A percentile compares a stretch with the other conserved stretches of the same genome.
Evolutionary conservation across 179 eudicot genomes (phyloP).

Genomic region (Dionaea muscipula): DNA sequence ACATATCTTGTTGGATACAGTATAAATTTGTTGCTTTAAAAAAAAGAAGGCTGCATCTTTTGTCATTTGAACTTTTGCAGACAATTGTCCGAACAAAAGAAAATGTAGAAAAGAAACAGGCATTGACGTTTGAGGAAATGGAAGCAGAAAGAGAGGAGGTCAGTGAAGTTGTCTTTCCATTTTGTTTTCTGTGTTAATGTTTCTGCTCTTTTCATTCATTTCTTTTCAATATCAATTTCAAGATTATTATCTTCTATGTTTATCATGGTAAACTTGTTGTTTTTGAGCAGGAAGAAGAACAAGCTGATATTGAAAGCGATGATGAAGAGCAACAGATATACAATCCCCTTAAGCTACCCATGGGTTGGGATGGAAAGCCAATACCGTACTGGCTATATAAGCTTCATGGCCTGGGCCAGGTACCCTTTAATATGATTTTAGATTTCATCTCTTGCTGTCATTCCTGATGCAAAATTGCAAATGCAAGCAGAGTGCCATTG

Average conservation of each 20-base stretch:
- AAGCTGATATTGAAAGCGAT: slow-evolving; percentile 86
- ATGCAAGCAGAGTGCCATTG: no score
- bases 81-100: slow-evolving; percentile 75
- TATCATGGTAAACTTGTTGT: slow-evolving; percentile 6
- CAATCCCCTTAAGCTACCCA: slow-evolving; percentile 91
- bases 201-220: background rate
- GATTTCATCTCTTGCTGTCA: background rate
- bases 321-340: slow-evolving; percentile 90
- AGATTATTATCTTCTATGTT: background rate
- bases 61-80: no score
- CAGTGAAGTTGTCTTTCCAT: background rate
- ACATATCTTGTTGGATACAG: no score
- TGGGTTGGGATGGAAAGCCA: slow-evolving; percentile 99
- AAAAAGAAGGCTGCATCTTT: no score
- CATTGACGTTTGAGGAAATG: slow-evolving; percentile 66
- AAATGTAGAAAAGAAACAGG: slow-evolving; percentile 89
- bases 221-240: no score
- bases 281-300: slow-evolving; percentile 60
- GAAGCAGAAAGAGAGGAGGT: slow-evolving; percentile 78
- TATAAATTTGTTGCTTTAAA: background rate
- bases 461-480: background rate
- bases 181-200: background rate
- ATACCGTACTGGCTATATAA: slow-evolving; percentile 98
- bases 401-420: slow-evolving; percentile 99
- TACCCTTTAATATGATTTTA: slow-evolving; percentile 8